Evolutionary conservation across 139 green algal species (phyloP).

Genomic region (Chlorella sp.): DNA sequence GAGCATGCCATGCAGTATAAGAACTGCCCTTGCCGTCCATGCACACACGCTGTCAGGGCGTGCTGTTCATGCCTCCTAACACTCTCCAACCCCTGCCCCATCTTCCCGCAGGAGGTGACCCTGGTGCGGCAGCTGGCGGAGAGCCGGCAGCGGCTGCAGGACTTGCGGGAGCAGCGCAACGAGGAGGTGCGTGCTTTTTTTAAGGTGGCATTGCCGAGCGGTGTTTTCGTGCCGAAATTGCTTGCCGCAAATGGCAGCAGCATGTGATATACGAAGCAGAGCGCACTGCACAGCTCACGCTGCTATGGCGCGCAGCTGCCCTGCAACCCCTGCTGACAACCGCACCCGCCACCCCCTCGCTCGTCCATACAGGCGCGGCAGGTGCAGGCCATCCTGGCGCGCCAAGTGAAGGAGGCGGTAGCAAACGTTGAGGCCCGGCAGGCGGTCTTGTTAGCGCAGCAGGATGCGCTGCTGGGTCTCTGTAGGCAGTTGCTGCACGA

Average conservation of each 20-base stretch:
- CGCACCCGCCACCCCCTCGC: too few relatives aligned
- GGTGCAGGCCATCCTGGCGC: neutral
- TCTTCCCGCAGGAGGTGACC: slow-evolving; percentile 11
- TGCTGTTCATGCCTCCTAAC: too few relatives aligned
- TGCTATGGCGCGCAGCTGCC: too few relatives aligned
- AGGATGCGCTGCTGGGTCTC: neutral
- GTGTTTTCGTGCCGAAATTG: too few relatives aligned
- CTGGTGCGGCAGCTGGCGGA: slow-evolving; percentile 13
- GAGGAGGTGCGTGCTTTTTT: neutral
- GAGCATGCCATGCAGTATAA: too few relatives aligned
- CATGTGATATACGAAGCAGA: too few relatives aligned
- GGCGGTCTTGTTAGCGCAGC: neutral
- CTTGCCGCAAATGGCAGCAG: too few relatives aligned
- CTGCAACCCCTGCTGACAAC: too few relatives aligned
- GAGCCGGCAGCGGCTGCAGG: slow-evolving; percentile 15
- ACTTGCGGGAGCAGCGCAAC: neutral
- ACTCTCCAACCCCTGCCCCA: neutral
- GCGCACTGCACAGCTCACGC: too few relatives aligned
- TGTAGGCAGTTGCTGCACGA: slow-evolving; percentile 1
- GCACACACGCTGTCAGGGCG: too few relatives aligned
- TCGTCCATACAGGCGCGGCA: neutral
- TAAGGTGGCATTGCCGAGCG: too few relatives aligned
- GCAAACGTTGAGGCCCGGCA: neutral
- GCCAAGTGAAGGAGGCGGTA: slow-evolving; percentile 1
- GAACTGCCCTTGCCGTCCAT: too few relatives aligned